A percentile compares a stretch with the other conserved stretches of the same genome.
Conservation (phyloP, 768 basidiomycete genomes). For the Tricholoma flavovirens region DNA sequence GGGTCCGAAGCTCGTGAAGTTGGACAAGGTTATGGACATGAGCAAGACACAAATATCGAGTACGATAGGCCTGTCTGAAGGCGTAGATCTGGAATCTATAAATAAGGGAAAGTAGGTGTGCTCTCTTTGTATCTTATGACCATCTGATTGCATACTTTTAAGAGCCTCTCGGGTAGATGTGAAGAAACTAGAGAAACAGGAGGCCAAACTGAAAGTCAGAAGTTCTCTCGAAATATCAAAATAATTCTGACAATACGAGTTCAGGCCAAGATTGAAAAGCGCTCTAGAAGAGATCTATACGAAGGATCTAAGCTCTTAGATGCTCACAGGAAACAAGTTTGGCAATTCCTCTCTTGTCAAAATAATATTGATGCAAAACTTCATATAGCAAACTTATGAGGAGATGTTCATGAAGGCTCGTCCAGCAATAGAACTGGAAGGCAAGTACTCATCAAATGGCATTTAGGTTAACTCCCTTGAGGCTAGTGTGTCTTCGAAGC, state of each 20-base stretch:
- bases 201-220: conserved; percentile 84
- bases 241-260: conserved; percentile 4
- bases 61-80: conserved; percentile 74
- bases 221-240: conserved; percentile 3
- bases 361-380: conserved; percentile 2
- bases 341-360: conserved; percentile 9
- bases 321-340: conserved; percentile 83
- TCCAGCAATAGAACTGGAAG: neutral
- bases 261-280: conserved; percentile 95
- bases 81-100: conserved; percentile 85
- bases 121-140: conserved; percentile 4
- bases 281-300: conserved; percentile 84
- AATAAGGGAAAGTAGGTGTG: conserved; percentile 83
- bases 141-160: conserved; percentile 13
- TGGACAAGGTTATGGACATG: conserved; percentile 87
- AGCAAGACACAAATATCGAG: conserved; percentile 75
- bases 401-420: conserved; percentile 96
- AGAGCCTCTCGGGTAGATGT: conserved; percentile 91
- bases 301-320: conserved; percentile 96
- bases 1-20: conserved; percentile 65
- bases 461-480: conserved; percentile 87
- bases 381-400: conserved; percentile 84
- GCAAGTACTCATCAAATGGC: neutral
- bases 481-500: conserved; percentile 68
- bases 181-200: conserved; percentile 94